Conservation (phyloP, 805 yeast genomes). For the Candida bentonensis region DNA sequence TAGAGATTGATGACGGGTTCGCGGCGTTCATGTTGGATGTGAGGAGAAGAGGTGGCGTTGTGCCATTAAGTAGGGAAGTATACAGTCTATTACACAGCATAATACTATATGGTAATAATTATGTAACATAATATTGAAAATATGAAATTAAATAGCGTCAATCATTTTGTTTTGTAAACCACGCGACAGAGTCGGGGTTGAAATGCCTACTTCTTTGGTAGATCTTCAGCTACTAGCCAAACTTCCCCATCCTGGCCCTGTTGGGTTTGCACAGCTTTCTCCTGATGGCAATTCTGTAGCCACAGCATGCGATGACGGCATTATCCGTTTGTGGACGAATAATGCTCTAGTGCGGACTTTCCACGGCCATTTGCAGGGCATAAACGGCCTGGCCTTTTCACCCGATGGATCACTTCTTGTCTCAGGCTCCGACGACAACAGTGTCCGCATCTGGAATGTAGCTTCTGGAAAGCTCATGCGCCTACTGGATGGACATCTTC, state of each 20-base stretch:
- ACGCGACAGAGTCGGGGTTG: too few relatives aligned
- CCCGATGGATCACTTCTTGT: slow-evolving; percentile 64
- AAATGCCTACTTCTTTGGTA: too few relatives aligned
- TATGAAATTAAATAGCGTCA: too few relatives aligned
- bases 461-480: slow-evolving; percentile 27
- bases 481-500: slow-evolving; percentile 63
- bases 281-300: slow-evolving; percentile 51
- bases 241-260: slow-evolving; percentile 4
- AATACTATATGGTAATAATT: too few relatives aligned
- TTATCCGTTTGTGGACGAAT: slow-evolving; percentile 41
- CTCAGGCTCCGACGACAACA: slow-evolving; percentile 74
- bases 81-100: too few relatives aligned
- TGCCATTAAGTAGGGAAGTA: too few relatives aligned
- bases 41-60: too few relatives aligned
- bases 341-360: slow-evolving; percentile 24
- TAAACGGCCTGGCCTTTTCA: slow-evolving; percentile 66
- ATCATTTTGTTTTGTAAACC: too few relatives aligned
- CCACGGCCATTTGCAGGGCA: slow-evolving; percentile 52
- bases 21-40: not conserved
- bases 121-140: too few relatives aligned
- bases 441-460: slow-evolving; percentile 61
- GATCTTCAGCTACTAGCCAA: not conserved
- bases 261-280: slow-evolving; percentile 41
- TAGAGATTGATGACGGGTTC: not conserved
- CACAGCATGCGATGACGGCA: slow-evolving; percentile 37